Evolutionary conservation across 352 stramenopile species (phyloP).

Genomic region (Globisporangium lucens): DNA sequence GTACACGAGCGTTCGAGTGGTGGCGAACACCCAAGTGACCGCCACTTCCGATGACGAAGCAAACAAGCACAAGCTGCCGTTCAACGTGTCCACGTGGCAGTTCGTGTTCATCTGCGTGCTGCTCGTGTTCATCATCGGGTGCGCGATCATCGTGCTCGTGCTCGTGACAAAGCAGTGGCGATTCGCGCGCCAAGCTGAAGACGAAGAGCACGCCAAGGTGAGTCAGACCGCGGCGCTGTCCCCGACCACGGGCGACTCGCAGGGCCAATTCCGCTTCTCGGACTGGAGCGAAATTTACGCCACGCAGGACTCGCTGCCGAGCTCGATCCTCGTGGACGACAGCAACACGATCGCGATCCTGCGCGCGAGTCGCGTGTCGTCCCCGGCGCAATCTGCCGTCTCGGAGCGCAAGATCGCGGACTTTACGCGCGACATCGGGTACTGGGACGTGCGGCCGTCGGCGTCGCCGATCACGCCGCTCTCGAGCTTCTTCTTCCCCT

Average conservation of each 20-base stretch:
- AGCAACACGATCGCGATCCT: slow-evolving; percentile 47
- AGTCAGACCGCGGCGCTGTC: slow-evolving; percentile 14
- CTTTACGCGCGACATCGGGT: slow-evolving; percentile 43
- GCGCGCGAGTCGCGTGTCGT: slow-evolving; percentile 39
- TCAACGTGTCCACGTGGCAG: slow-evolving; percentile 23
- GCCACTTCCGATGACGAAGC: slow-evolving; percentile 2
- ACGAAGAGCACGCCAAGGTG: slow-evolving; percentile 10
- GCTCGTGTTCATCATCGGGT: slow-evolving; percentile 22
- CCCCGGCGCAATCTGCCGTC: slow-evolving; percentile 19
- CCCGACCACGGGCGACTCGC: slow-evolving; percentile 21
- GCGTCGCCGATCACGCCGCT: slow-evolving; percentile 49
- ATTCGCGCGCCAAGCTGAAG: slow-evolving; percentile 8
- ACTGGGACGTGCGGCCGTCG: slow-evolving; percentile 45
- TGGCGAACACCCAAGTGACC: not conserved
- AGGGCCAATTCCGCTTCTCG: slow-evolving; percentile 27
- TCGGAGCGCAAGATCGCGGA: slow-evolving; percentile 35
- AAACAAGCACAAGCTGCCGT: not conserved
- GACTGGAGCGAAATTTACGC: slow-evolving; percentile 50
- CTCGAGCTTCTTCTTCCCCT: slow-evolving; percentile 36
- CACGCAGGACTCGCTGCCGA: slow-evolving; percentile 31
- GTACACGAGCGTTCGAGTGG: slow-evolving; percentile 18
- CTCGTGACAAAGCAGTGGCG: slow-evolving; percentile 15
- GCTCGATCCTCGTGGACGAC: slow-evolving; percentile 35
- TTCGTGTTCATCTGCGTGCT: slow-evolving; percentile 24
- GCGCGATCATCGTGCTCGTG: slow-evolving; percentile 19